Base-by-base conservation (phyloP, 257 asterid genomes). In the Nicotiana undulata region DNA sequence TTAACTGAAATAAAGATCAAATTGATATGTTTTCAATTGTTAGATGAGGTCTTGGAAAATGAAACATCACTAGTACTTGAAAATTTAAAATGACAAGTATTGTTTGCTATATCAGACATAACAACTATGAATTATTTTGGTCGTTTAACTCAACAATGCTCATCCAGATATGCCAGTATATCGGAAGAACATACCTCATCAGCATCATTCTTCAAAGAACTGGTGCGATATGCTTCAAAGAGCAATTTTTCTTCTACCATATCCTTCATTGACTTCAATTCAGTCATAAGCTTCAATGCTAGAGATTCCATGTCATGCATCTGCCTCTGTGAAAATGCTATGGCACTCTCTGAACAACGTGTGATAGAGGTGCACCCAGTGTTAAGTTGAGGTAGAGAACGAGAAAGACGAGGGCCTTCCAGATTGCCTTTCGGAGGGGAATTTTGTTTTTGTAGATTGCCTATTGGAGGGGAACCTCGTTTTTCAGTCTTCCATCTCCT, bases 251-350 rank as follows among this genome's bases (percentile, higher is more conserved):
- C 92, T 88, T 92, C 97, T 34, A 95, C 91, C 61, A 95, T 81
- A 67, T 88, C 96, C 86, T 93, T 93, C 97, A 95, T 89, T 84
- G 92, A 88, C 80, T 95, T 92, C 92, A 95, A 85, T 91, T 93
- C 99, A 51, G 84, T 83, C 90, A 90, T 84, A 80, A 95, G 93
- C 82, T 92, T 93, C 82, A 17, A 81, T 24, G 98, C 90, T 79
- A 95, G 87, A 77, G 94, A 86, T 85, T 95, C 99, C 77, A 91
- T 88, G 86, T 92, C 97, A 24, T 87, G 93, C 97, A 93, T 89
- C 90, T 95, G 99, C 84, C 93, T 89, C 87, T 86, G 94, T 77
- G 99, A 92, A 88, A 95, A 95, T 76, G 91, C 93, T 80, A 95
- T 85, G 65, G 97, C 95, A 87, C 92, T 91, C 85, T 87, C 91